Percentiles rank a stretch among this genome's conserved stretches.
Conservation (phyloP, 768 basidiomycete genomes). For the Russula sp. region DNA sequence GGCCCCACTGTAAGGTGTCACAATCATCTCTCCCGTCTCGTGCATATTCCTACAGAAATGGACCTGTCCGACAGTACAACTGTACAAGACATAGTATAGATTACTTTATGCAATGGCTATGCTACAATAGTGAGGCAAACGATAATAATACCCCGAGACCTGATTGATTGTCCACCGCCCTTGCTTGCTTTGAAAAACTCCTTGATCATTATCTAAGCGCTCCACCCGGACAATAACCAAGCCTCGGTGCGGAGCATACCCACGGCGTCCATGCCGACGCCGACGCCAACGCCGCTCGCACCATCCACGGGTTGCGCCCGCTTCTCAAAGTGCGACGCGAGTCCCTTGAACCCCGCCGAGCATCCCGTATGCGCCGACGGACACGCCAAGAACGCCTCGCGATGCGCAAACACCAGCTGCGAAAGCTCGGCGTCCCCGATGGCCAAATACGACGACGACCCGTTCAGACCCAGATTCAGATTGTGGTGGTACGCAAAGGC, state of each 20-base stretch:
- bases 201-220: neutral
- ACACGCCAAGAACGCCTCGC: conserved; percentile 12
- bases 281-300: too few species aligned
- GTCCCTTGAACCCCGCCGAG: conserved; percentile 8
- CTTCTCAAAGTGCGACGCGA: conserved; percentile 9
- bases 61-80: neutral
- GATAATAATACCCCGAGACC: conserved; percentile 2
- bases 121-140: neutral
- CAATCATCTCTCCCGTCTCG: too few species aligned
- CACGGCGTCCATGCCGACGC: conserved; percentile 5
- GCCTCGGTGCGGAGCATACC: conserved; percentile 16
- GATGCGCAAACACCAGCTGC: conserved; percentile 12
- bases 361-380: conserved; percentile 14
- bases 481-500: conserved; percentile 7
- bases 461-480: neutral
- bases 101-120: neutral
- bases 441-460: too few species aligned
- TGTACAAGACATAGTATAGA: neutral
- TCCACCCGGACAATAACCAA: conserved; percentile 12
- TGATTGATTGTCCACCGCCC: neutral
- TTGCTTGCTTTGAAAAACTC: too few species aligned
- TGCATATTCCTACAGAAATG: neutral
- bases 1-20: too few species aligned
- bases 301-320: neutral
- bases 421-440: conserved; percentile 11